Evolutionary conservation across 495 filamentous ascomycete species (phyloP).

Genomic region (Pseudevernia furfuracea): DNA sequence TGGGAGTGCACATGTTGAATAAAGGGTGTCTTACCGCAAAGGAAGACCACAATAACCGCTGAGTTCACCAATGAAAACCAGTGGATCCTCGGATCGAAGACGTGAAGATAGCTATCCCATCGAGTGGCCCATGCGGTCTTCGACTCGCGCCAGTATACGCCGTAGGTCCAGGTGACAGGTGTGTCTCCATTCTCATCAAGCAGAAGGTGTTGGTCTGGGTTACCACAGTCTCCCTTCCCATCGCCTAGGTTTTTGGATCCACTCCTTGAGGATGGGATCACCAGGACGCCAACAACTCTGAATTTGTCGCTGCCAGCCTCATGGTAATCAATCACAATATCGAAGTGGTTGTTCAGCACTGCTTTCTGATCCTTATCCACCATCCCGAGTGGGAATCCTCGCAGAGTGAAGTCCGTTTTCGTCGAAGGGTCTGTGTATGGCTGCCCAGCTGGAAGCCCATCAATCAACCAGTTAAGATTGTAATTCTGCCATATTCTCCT

Average conservation of each 20-base stretch:
- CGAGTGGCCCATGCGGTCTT: conserved; percentile 85
- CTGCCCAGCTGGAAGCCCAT: conserved; percentile 86
- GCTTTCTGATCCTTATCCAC: conserved; percentile 48
- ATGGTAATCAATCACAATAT: conserved; percentile 92
- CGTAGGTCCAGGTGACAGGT: conserved; percentile 78
- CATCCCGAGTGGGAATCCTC: conserved; percentile 78
- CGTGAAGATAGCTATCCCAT: conserved; percentile 96
- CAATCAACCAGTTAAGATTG: conserved; percentile 90
- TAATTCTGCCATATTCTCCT: conserved; percentile 70
- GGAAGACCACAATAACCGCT: conserved; percentile 83
- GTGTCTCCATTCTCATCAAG: conserved; percentile 63
- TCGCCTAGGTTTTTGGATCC: conserved; percentile 49
- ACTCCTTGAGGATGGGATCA: conserved; percentile 65
- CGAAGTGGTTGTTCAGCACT: conserved; percentile 83
- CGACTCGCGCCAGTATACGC: conserved; percentile 75
- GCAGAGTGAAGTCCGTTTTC: conserved; percentile 68
- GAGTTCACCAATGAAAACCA: conserved; percentile 98
- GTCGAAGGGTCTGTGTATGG: conserved; percentile 65
- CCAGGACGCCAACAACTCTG: conserved; percentile 84
- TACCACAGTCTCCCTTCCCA: conserved; percentile 55
- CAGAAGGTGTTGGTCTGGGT: conserved; percentile 40
- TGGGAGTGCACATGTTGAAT: background rate
- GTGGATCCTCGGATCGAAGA: conserved; percentile 92
- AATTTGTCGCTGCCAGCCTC: conserved; percentile 58
- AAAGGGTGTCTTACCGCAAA: conserved; percentile 46